A percentile compares a stretch with the other conserved stretches of the same genome.
phyloP scores from a whole-genome alignment of 768 basidiomycete species.

The Suillus cothurnatus region DNA sequence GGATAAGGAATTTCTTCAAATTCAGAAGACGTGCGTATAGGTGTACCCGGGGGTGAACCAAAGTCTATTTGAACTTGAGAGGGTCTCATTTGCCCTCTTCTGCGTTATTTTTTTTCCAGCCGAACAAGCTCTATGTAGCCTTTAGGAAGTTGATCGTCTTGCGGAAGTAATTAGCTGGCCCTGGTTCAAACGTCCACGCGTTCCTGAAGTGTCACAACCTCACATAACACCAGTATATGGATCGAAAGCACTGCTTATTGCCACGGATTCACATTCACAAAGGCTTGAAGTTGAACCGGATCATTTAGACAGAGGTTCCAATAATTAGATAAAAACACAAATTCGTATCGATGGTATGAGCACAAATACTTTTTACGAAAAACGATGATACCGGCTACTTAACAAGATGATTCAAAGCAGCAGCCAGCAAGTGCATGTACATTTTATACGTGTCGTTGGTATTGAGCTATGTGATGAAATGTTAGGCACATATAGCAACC shows the following conservation, averaged over 20 bases:
- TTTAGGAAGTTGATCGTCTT: constrained; percentile 10
- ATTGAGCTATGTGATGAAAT: constrained; percentile 38
- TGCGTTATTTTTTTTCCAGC: constrained; percentile 14
- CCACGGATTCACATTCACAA: neutral
- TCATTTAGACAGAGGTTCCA: constrained; percentile 7
- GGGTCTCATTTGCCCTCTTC: constrained; percentile 54
- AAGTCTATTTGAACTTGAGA: constrained; percentile 72
- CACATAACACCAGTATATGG: neutral
- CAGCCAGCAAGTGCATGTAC: constrained; percentile 12
- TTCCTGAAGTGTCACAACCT: neutral
- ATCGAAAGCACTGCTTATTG: neutral
- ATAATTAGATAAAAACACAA: constrained; percentile 19
- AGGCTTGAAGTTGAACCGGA: neutral
- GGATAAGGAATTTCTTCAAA: constrained; percentile 75
- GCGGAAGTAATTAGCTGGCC: neutral
- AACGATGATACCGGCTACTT: neutral
- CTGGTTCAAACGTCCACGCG: neutral
- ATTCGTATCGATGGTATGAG: constrained; percentile 15
- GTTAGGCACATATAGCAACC: neutral
- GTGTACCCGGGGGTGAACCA: constrained; percentile 54
- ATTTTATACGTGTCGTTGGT: constrained; percentile 45
- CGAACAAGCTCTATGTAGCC: constrained; percentile 13
- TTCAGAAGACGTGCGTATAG: constrained; percentile 59
- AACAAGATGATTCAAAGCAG: constrained; percentile 7
- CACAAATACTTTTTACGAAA: constrained; percentile 20